Percentiles rank a stretch among this genome's conserved stretches.
phyloP scores from a whole-genome alignment of 345 rosid species.

The Moricandia moricandioides region DNA sequence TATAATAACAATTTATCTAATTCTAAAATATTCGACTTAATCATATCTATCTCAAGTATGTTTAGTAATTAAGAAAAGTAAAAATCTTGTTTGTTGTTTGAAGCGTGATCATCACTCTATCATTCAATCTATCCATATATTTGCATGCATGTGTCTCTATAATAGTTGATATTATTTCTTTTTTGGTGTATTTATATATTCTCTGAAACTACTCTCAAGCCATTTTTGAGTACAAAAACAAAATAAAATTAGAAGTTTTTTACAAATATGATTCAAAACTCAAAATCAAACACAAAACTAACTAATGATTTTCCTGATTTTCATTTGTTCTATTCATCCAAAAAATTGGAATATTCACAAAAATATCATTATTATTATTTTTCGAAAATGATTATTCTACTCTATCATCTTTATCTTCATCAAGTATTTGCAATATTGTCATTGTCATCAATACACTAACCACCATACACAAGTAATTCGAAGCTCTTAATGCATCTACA shows the following conservation, averaged over 20 bases:
- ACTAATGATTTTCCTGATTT: no score
- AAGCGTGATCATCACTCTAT: background rate
- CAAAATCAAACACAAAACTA: no score
- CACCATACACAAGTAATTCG: no score
- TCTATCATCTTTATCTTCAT: no score
- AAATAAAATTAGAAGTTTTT: background rate
- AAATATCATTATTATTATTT: no score
- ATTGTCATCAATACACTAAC: no score
- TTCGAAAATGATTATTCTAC: no score
- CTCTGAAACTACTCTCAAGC: background rate
- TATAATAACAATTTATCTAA: background rate
- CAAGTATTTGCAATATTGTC: no score
- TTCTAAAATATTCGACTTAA: constrained; percentile 25
- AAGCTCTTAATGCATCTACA: no score
- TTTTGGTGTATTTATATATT: background rate
- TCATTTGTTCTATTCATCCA: no score
- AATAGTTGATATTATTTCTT: background rate
- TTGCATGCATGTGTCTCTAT: background rate
- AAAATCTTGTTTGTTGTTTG: background rate
- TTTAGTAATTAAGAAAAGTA: background rate
- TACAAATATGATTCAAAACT: no score
- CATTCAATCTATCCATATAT: background rate
- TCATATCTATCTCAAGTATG: background rate
- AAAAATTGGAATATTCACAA: no score
- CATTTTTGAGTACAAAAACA: background rate